These are phyloP conservation scores for Pseudogymnoascus sp. DNA, from an alignment of 2,329 filamentous ascomycete species.

Conservation along the genomic window DNA sequence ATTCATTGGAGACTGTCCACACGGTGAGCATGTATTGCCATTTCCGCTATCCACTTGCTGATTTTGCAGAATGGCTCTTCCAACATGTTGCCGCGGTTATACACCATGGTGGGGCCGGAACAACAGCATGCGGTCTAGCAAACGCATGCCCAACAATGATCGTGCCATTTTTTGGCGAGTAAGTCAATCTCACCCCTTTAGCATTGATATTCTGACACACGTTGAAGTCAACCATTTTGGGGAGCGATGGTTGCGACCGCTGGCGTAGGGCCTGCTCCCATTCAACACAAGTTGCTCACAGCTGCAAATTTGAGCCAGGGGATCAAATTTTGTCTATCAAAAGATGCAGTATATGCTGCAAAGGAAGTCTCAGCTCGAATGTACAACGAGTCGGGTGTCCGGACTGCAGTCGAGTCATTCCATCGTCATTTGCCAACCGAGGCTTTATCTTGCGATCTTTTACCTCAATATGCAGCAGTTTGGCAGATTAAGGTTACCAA, in stretches of 20 bases:
- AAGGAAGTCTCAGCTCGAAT: constrained; percentile 33
- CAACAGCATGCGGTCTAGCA: constrained; percentile 33
- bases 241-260: constrained; percentile 37
- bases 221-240: constrained; percentile 38
- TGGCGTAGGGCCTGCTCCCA: constrained; percentile 38
- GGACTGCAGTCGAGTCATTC: constrained; percentile 37
- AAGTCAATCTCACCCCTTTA: constrained; percentile 2
- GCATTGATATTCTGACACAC: background rate
- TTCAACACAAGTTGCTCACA: constrained; percentile 34
- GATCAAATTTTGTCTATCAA: constrained; percentile 32
- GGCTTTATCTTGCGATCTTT: constrained; percentile 33
- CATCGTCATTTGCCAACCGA: constrained; percentile 34
- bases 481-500: constrained; percentile 40
- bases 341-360: constrained; percentile 29
- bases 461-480: constrained; percentile 42
- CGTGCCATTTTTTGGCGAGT: constrained; percentile 39
- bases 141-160: constrained; percentile 35
- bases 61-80: constrained; percentile 32
- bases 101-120: constrained; percentile 35
- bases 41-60: background rate
- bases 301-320: constrained; percentile 33
- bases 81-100: constrained; percentile 32
- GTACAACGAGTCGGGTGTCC: constrained; percentile 33
- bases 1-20: constrained; percentile 33
- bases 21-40: constrained; percentile 18